Conservation (phyloP, 805 yeast species). For the Clavispora vitiphila region DNA sequence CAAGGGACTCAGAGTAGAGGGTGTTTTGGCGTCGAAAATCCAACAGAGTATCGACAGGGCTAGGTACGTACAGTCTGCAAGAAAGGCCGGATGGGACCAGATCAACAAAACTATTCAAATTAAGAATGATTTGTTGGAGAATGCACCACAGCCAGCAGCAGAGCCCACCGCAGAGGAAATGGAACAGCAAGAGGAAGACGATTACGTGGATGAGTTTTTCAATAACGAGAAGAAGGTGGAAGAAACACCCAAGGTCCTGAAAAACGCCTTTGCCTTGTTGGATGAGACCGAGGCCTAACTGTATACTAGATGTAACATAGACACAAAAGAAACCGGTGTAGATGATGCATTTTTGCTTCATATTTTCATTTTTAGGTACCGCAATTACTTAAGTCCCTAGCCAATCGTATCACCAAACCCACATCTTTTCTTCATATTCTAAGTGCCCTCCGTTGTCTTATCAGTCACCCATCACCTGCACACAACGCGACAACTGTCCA, state of each 20-base stretch:
- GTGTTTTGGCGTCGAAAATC: constrained; percentile 56
- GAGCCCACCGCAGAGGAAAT: constrained; percentile 17
- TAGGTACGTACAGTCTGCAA: constrained; percentile 51
- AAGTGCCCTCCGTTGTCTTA: not conserved
- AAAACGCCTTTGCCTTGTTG: constrained; percentile 32
- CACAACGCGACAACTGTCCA: not conserved
- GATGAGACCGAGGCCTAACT: constrained; percentile 33
- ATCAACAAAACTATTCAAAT: constrained; percentile 49
- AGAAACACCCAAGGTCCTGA: constrained; percentile 1
- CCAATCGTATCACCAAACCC: no score
- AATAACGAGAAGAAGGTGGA: constrained; percentile 12
- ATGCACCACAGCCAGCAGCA: constrained; percentile 1
- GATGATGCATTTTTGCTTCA: no score
- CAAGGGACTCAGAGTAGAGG: constrained; percentile 48
- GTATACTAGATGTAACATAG: not conserved
- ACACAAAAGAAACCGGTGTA: not conserved
- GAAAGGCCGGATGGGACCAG: constrained; percentile 71
- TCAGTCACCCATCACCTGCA: not conserved
- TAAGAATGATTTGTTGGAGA: constrained; percentile 9
- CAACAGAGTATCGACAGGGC: constrained; percentile 62
- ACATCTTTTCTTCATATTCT: no score
- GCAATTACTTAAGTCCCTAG: no score
- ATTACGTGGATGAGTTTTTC: constrained; percentile 28
- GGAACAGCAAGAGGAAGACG: constrained; percentile 34
- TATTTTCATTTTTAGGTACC: no score